A percentile compares a stretch with the other conserved stretches of the same genome.
Evolutionary conservation across 768 basidiomycete species (phyloP).

Genomic region (Hericium coralloides): DNA sequence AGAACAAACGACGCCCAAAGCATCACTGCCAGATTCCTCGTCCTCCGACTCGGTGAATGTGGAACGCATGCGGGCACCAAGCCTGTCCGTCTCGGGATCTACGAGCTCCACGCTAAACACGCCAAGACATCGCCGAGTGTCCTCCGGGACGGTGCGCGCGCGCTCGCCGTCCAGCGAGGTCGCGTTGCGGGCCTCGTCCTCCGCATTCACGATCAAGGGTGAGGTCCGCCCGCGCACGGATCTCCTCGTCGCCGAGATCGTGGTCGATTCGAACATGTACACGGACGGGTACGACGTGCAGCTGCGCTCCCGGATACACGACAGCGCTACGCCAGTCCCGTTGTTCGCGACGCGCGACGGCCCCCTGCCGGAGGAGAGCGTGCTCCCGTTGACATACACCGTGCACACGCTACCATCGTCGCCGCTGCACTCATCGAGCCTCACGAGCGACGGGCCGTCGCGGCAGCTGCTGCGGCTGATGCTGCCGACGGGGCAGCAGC

Average conservation of each 20-base stretch:
- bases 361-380: constrained; percentile 7
- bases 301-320: constrained; percentile 35
- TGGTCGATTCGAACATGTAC: constrained; percentile 77
- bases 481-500: constrained; percentile 77
- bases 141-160: constrained; percentile 14
- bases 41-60: constrained; percentile 1
- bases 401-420: constrained; percentile 78
- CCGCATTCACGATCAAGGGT: constrained; percentile 54
- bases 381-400: constrained; percentile 46
- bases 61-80: constrained; percentile 5
- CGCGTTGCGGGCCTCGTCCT: constrained; percentile 29
- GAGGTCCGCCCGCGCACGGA: constrained; percentile 58
- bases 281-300: constrained; percentile 61
- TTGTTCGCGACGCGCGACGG: constrained; percentile 16
- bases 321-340: constrained; percentile 28
- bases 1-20: constrained; percentile 2
- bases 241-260: constrained; percentile 66
- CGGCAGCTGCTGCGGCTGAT: constrained; percentile 73
- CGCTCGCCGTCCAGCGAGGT: constrained; percentile 27
- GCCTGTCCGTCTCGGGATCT: constrained; percentile 2
- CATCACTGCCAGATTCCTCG: neutral
- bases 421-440: constrained; percentile 65
- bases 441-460: constrained; percentile 41
- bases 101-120: constrained; percentile 5
- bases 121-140: constrained; percentile 6